Base-by-base conservation (phyloP, 2,329 filamentous ascomycete species). In the Atkinsonella texensis region DNA sequence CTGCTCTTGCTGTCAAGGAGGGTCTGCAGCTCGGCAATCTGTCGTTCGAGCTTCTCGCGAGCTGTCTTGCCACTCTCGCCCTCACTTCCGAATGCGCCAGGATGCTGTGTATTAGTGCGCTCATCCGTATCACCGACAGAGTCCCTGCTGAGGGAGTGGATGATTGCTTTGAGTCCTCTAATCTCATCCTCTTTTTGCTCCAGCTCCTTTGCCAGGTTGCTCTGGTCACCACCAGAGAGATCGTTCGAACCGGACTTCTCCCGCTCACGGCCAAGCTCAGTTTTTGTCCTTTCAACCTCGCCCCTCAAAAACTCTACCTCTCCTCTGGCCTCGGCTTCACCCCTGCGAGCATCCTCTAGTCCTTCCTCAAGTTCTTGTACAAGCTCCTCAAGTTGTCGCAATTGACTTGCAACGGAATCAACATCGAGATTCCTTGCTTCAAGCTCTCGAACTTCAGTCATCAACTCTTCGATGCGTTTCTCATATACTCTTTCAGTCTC, bases 151-250 rank as follows among this genome's bases (percentile, higher is more conserved):
- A 98, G 75, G 17, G 89, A 95, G 69, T 97, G 91, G 54, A 98
- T 97, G 63, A 98, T 97, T 43, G 93, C 91, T 69, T 97, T 98
- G 57, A 98, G 77, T 46, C 93, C 93, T 55, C 91, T 81, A 62
- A 98, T 97, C 71, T 98, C 93, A 60, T 98, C 93, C 62, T 98
- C 91, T 65, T 94, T 93, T 63, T 95, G 87, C 64, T 94, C 89
- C 32, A 97, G 69, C 56, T 95, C 89, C 66, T 88, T 88, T 43
- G 79, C 77, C 46, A 73, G 67, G 23, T 74, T 70, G 10, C 71
- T 67, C 1, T 74, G 72, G 11, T 75, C 73, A 28, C 64, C 66
- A 49, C 64, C 67, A 42, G 61, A 61, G 5, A 59, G 56, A 17
- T 76, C 77, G 41, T 52, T 54, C 2, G 57, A 48, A 2, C 58